Evolutionary conservation across 805 yeast genomes (phyloP).

Genomic region (Yamadazyma tumulicola): DNA sequence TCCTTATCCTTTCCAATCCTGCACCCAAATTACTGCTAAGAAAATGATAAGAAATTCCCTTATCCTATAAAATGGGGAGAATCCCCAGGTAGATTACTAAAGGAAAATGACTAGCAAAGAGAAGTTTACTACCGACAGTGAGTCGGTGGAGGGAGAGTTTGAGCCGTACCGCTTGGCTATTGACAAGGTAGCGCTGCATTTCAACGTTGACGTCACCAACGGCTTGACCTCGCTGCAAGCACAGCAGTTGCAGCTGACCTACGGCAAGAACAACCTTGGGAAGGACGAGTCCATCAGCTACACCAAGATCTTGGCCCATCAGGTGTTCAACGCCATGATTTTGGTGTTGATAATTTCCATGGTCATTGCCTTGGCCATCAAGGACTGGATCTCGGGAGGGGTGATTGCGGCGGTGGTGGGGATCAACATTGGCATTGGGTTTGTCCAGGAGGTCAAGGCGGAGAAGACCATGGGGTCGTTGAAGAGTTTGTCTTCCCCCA

Average conservation of each 20-base stretch:
- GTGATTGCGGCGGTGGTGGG: constrained; percentile 46
- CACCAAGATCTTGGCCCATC: constrained; percentile 31
- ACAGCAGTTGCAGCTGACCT: constrained; percentile 8
- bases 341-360: constrained; percentile 34
- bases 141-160: constrained; percentile 6
- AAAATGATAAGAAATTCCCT: too few relatives aligned
- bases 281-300: constrained; percentile 26
- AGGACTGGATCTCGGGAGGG: constrained; percentile 40
- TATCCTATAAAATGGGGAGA: neutral
- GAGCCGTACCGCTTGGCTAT: constrained; percentile 32
- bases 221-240: constrained; percentile 41
- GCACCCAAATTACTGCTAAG: too few relatives aligned
- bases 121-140: constrained; percentile 11
- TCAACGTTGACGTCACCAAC: constrained; percentile 38
- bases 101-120: constrained; percentile 4
- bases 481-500: constrained; percentile 43
- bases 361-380: constrained; percentile 36
- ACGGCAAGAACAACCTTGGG: constrained; percentile 28
- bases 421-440: constrained; percentile 47
- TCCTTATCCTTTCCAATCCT: too few relatives aligned
- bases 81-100: neutral
- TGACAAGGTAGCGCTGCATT: constrained; percentile 33
- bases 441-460: constrained; percentile 48
- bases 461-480: constrained; percentile 51
- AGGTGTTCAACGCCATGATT: constrained; percentile 39